A percentile compares a stretch with the other conserved stretches of the same genome.
Conservation (phyloP, 2,329 filamentous ascomycete species). For the Ilyonectria sp. region DNA sequence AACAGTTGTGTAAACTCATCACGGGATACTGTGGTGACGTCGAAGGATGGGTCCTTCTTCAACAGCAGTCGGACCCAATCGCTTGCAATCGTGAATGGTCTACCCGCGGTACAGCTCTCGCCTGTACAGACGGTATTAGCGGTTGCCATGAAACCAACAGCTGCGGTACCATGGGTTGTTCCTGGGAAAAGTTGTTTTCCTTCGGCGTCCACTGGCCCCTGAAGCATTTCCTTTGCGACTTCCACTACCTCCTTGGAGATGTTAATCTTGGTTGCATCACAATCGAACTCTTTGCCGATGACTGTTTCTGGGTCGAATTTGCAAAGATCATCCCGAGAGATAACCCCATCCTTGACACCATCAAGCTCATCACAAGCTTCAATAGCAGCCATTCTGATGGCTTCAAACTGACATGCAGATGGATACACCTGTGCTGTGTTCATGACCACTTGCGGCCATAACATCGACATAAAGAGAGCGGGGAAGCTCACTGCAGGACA, state of each 20-base stretch:
- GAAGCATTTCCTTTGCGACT: no score
- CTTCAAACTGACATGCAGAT: conserved; percentile 11
- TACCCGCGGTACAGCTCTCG: no score
- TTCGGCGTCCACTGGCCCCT: no score
- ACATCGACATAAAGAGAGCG: background rate
- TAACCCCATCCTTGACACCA: conserved; percentile 11
- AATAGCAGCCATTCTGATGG: background rate
- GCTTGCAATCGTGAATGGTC: no score
- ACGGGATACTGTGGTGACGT: background rate
- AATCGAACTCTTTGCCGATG: no score
- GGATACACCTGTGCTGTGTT: conserved; percentile 13
- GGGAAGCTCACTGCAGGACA: conserved; percentile 12
- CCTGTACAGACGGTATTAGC: no score
- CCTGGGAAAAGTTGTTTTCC: no score
- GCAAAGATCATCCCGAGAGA: conserved; percentile 2
- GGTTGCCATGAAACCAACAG: no score
- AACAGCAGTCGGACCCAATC: background rate
- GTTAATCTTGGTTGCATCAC: no score
- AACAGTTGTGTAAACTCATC: background rate
- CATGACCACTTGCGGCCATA: conserved; percentile 26
- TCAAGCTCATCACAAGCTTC: conserved; percentile 19
- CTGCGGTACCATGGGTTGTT: no score
- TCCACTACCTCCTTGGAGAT: no score
- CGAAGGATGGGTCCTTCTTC: background rate
- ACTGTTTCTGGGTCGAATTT: conserved; percentile 17